These are phyloP conservation scores for Erigeron canadensis DNA, from an alignment of 129 eudicot genomes.

Conservation along the genomic window DNA sequence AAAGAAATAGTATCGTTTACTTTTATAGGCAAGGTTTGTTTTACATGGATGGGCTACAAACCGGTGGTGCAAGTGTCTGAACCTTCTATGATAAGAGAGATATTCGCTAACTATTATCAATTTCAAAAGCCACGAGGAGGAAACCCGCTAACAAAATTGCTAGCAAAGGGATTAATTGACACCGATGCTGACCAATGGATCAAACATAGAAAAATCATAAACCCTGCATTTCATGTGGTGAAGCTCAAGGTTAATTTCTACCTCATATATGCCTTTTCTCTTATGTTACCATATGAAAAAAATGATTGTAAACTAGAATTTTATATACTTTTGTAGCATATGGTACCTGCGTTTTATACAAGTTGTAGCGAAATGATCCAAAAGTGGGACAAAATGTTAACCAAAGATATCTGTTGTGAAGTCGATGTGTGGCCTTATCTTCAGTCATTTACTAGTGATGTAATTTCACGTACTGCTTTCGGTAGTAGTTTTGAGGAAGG, in stretches of 20 bases:
- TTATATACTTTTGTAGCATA: slow-evolving; percentile 21
- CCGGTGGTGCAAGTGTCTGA: slow-evolving; percentile 37
- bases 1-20: not conserved
- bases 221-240: slow-evolving; percentile 46
- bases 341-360: slow-evolving; percentile 26
- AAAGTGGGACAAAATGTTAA: slow-evolving; percentile 28
- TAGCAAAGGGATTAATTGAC: slow-evolving; percentile 21
- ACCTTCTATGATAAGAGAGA: slow-evolving; percentile 35
- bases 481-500: slow-evolving; percentile 42
- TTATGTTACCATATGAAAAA: not conserved
- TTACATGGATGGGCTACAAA: slow-evolving; percentile 47
- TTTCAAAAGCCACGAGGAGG: slow-evolving; percentile 33
- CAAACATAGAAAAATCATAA: slow-evolving; percentile 46
- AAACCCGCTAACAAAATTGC: slow-evolving; percentile 32
- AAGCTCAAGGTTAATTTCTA: slow-evolving; percentile 43
- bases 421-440: slow-evolving; percentile 36
- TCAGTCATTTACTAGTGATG: slow-evolving; percentile 21
- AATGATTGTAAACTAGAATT: not conserved
- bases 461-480: slow-evolving; percentile 34
- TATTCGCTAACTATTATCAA: slow-evolving; percentile 20
- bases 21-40: slow-evolving; percentile 28
- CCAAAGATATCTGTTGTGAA: slow-evolving; percentile 21
- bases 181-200: slow-evolving; percentile 41
- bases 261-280: not conserved
- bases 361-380: slow-evolving; percentile 35